A percentile compares a stretch with the other conserved stretches of the same genome.
These are phyloP conservation scores for Carpinus fangiana DNA, from an alignment of 306 rosid genomes.

Conservation along the genomic window DNA sequence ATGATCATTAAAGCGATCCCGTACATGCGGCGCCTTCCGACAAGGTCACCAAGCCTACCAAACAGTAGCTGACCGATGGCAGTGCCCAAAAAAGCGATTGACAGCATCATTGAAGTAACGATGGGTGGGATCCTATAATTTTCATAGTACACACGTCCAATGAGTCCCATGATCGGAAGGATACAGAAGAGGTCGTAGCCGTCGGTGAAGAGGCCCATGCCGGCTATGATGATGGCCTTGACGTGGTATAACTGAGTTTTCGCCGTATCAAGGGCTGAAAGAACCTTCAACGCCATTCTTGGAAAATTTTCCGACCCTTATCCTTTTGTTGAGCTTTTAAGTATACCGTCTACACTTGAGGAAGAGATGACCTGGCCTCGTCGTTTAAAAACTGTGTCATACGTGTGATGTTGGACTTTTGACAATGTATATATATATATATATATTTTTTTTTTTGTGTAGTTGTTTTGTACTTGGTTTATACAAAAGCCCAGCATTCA, in stretches of 20 bases:
- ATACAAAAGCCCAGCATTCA: too few relatives aligned
- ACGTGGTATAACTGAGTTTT: conserved; percentile 72
- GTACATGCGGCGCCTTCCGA: conserved; percentile 57
- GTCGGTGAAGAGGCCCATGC: conserved; percentile 85
- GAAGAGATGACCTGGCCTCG: too few relatives aligned
- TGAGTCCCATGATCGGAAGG: conserved; percentile 45
- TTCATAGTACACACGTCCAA: conserved; percentile 51
- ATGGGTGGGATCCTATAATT: background rate
- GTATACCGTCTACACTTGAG: too few relatives aligned
- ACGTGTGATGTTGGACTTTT: too few relatives aligned
- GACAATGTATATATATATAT: too few relatives aligned
- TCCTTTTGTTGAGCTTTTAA: too few relatives aligned
- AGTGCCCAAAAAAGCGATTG: conserved; percentile 49
- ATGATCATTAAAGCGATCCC: conserved; percentile 55
- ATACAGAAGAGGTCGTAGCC: conserved; percentile 71
- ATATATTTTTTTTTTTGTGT: too few relatives aligned
- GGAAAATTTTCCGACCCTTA: conserved; percentile 31
- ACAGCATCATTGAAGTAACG: conserved; percentile 36
- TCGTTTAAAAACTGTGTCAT: too few relatives aligned
- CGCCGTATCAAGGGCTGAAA: conserved; percentile 66
- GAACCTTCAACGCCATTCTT: conserved; percentile 27
- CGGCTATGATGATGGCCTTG: conserved; percentile 74
- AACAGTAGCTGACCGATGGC: conserved; percentile 56
- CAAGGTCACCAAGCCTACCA: conserved; percentile 58
- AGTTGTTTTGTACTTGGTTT: too few relatives aligned